Conservation (phyloP, 768 basidiomycete species). For the Cystofilobasidium macerans region DNA sequence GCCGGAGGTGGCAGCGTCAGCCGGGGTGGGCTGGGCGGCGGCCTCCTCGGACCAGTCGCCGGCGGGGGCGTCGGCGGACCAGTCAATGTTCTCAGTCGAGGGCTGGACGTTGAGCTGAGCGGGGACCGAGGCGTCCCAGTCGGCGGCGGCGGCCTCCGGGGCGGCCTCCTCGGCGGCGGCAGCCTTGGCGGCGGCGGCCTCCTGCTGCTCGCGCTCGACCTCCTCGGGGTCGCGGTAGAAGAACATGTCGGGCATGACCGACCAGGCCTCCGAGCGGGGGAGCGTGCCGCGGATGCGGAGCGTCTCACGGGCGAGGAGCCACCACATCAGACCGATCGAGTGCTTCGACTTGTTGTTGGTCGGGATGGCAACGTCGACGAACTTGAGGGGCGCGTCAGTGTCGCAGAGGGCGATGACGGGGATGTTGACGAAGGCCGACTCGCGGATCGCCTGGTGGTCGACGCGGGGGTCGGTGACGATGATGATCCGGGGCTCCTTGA, state of each 20-base stretch:
- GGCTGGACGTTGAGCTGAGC: slow-evolving; percentile 51
- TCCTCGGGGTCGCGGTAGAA: slow-evolving; percentile 99
- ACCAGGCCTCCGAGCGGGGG: slow-evolving; percentile 89
- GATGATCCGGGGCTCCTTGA: slow-evolving; percentile 99
- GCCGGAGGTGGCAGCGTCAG: slow-evolving; percentile 6
- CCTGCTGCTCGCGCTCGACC: slow-evolving; percentile 89
- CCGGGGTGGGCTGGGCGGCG: slow-evolving; percentile 16
- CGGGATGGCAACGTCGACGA: slow-evolving; percentile 96
- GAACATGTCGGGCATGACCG: slow-evolving; percentile 62
- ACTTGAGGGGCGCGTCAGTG: slow-evolving; percentile 93
- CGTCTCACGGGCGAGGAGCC: slow-evolving; percentile 93
- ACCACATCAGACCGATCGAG: slow-evolving; percentile 94
- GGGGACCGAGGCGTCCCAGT: slow-evolving; percentile 52
- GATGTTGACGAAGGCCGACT: slow-evolving; percentile 99
- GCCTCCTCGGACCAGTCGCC: slow-evolving; percentile 22
- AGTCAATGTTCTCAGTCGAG: slow-evolving; percentile 59
- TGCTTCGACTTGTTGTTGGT: slow-evolving; percentile 99
- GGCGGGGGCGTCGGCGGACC: slow-evolving; percentile 59
- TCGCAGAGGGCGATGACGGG: slow-evolving; percentile 98
- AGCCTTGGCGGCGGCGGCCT: slow-evolving; percentile 80
- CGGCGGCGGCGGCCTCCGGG: slow-evolving; percentile 33
- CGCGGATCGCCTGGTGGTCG: slow-evolving; percentile 99
- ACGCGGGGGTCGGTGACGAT: slow-evolving; percentile 97
- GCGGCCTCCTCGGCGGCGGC: slow-evolving; percentile 44
- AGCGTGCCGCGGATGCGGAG: slow-evolving; percentile 89